Evolutionary conservation across 306 rosid species (phyloP), one percentile per base, ranked within the genome.

Genomic region (Quercus glauca): DNA sequence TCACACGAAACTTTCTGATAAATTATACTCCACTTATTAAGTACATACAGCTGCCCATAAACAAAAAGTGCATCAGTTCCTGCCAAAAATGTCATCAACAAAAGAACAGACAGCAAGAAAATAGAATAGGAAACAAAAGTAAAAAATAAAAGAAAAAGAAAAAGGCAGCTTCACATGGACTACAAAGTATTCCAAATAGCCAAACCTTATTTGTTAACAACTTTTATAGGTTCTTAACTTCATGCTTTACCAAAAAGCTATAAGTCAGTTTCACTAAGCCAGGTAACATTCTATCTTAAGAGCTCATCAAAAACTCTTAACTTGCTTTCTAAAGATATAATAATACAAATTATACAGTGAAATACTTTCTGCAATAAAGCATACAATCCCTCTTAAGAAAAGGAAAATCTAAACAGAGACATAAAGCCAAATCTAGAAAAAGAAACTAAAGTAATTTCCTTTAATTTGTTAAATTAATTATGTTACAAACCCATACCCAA

Each of bases 11-110:
- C 68, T 19, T 60, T 81, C 79, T 70, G 81, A 58, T 33, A 69
- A 69, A 75, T 20, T 69, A 68, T 77, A 78, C 80, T 83, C 77
- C 71, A 80, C 73, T 84, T 58, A 37, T 76, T 45, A 53, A 19
- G 60, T 33, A 69, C 82, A 75, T 73, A 83, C 28, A 83, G 71
- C 93, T 87, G 91, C 84, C 56, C 81, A 33, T 13, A 73, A 21
- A 82, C 4, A 69, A 59, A 20, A 25, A 81, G 55, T 73, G 51
- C 26, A 35, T 65, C 74, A 89, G 55, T 61, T 70, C 79, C 71
- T 35, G 52, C 73, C 33, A n/a, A 7, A 73, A 20, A 19, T 43
- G 21, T 53, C 49, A 49, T 23, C 41, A 61, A 31, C 52, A 71
- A 52, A 28, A 59, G 2, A 67, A 26, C 17, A 57, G 19, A 55